phyloP scores from a whole-genome alignment of 2,329 filamentous ascomycete genomes.

The Exophiala sideris region DNA sequence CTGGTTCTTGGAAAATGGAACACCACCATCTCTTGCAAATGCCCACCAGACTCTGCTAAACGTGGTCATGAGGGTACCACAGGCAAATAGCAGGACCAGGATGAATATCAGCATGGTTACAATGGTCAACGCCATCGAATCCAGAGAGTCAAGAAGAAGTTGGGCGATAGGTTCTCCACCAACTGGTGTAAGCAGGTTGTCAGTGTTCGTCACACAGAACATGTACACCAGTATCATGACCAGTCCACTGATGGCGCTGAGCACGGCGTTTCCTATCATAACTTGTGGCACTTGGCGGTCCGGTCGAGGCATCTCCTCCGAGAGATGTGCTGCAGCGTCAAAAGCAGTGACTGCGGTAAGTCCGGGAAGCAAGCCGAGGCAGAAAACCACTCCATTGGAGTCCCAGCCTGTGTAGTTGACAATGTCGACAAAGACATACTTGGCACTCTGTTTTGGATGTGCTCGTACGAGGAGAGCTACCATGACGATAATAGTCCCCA shows the following conservation, averaged over 20 bases:
- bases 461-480: conserved; percentile 29
- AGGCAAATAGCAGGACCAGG: background rate
- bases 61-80: background rate
- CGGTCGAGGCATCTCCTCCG: conserved; percentile 19
- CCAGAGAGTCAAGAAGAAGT: conserved; percentile 3
- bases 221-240: conserved; percentile 19
- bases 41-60: conserved; percentile 14
- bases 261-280: conserved; percentile 3
- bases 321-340: conserved; percentile 18
- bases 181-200: conserved; percentile 7
- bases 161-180: conserved; percentile 10
- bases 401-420: conserved; percentile 30
- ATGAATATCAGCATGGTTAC: background rate
- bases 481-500: conserved; percentile 25
- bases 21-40: conserved; percentile 1
- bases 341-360: background rate
- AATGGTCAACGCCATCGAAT: background rate
- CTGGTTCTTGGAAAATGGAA: background rate
- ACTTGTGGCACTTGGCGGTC: conserved; percentile 13
- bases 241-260: conserved; percentile 7
- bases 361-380: conserved; percentile 11
- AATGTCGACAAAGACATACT: conserved; percentile 19
- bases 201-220: conserved; percentile 12
- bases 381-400: conserved; percentile 23
- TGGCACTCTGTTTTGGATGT: conserved; percentile 13